Evolutionary conservation across 1,284 basidiomycete genomes (phyloP).

Genomic region (Cutaneotrichosporon sp.): DNA sequence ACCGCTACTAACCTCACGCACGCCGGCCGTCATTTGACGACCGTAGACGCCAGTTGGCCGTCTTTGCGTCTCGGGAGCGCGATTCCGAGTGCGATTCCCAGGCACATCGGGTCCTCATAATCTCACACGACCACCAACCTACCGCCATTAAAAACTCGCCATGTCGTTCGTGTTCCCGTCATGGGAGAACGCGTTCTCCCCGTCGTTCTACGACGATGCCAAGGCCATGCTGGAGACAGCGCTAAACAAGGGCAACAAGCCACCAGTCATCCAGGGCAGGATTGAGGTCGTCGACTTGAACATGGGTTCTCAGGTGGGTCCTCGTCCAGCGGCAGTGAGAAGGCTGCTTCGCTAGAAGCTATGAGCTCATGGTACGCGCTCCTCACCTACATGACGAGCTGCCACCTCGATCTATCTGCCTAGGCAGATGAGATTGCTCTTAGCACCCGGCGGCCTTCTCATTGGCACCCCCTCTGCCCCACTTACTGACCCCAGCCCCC

Average conservation of each 20-base stretch:
- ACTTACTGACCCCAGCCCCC: conserved; percentile 64
- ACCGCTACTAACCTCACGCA: too few species aligned
- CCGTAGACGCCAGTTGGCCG: too few species aligned
- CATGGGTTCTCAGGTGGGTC: conserved; percentile 89
- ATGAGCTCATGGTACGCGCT: too few species aligned
- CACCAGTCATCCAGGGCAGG: conserved; percentile 92
- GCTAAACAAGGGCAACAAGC: conserved; percentile 95
- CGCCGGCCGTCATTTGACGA: too few species aligned
- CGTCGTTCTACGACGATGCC: conserved; percentile 88
- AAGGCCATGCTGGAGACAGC: conserved; percentile 90
- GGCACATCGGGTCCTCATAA: too few species aligned
- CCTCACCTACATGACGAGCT: too few species aligned
- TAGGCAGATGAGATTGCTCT: too few species aligned
- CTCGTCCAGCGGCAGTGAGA: not conserved
- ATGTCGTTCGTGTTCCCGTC: conserved; percentile 95
- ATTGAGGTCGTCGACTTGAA: conserved; percentile 96
- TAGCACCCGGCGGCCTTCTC: too few species aligned
- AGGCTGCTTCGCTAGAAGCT: not conserved
- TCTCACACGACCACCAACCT: too few species aligned
- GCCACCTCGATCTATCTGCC: too few species aligned
- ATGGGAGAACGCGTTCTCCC: conserved; percentile 89
- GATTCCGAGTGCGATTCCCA: too few species aligned
- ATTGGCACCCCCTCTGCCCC: not conserved
- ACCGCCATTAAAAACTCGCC: not conserved
- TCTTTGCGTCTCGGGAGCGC: too few species aligned